These are phyloP conservation scores for Picochlorum sp. DNA, from an alignment of 139 green algal species.

Conservation along the genomic window DNA sequence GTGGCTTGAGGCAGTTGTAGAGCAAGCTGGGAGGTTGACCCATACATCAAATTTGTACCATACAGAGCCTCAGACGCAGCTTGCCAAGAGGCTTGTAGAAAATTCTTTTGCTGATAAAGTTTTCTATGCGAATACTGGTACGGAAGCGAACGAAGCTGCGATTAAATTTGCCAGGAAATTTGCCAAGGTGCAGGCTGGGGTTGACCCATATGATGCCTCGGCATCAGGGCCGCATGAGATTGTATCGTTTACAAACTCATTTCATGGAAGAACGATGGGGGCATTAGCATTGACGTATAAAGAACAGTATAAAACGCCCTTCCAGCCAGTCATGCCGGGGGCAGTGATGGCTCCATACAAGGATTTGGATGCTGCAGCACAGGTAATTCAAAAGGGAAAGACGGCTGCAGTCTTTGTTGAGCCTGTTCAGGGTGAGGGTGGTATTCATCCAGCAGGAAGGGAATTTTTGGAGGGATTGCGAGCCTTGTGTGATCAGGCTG, in stretches of 20 bases:
- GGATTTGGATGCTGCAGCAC: constrained; percentile 60
- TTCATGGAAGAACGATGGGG: constrained; percentile 97
- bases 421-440: constrained; percentile 71
- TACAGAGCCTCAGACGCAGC: constrained; percentile 75
- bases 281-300: constrained; percentile 94
- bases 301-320: constrained; percentile 88
- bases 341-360: constrained; percentile 37
- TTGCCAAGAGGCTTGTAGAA: constrained; percentile 83
- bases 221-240: constrained; percentile 70
- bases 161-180: constrained; percentile 99
- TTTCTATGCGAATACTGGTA: constrained; percentile 97
- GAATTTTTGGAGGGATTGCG: constrained; percentile 76
- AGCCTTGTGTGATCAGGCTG: constrained; percentile 84
- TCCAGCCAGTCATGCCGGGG: constrained; percentile 87
- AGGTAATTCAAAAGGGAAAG: constrained; percentile 52
- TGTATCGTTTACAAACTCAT: constrained; percentile 87
- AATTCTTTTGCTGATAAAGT: constrained; percentile 87
- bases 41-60: constrained; percentile 97
- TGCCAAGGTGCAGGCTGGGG: constrained; percentile 57
- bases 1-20: constrained; percentile 73
- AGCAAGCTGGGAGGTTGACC: constrained; percentile 71
- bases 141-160: constrained; percentile 96
- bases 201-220: constrained; percentile 60
- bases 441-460: constrained; percentile 13
- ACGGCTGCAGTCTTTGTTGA: constrained; percentile 95